A percentile compares a stretch with the other conserved stretches of the same genome.
phyloP scores from a whole-genome alignment of 164 flowering plant species.

The Chimonanthus salicifolius region DNA sequence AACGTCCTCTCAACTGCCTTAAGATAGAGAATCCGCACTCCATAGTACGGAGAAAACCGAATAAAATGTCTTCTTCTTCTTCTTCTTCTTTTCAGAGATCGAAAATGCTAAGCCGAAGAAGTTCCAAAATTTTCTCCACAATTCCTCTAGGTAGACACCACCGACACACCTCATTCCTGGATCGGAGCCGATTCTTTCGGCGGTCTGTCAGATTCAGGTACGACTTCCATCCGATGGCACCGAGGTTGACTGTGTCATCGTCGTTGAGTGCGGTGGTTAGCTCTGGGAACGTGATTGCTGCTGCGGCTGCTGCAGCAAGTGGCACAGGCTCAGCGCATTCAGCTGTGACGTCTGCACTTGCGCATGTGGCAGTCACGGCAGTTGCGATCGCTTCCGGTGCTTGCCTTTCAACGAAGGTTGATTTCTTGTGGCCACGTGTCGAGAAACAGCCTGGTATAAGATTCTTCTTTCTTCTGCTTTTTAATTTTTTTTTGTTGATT shows the following conservation, averaged over 20 bases:
- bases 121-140: background rate
- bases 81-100: constrained; percentile 4
- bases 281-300: constrained; percentile 59
- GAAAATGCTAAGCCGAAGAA: background rate
- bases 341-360: constrained; percentile 76
- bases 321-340: constrained; percentile 54
- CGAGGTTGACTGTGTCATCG: constrained; percentile 29
- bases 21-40: background rate
- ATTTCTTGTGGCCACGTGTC: constrained; percentile 78
- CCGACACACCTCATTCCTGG: background rate
- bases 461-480: background rate
- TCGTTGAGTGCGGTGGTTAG: constrained; percentile 32
- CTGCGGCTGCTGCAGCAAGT: constrained; percentile 47
- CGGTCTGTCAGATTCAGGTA: constrained; percentile 15
- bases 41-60: background rate
- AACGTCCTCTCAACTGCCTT: background rate
- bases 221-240: constrained; percentile 25
- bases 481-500: background rate
- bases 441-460: constrained; percentile 68
- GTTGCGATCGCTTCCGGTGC: constrained; percentile 95
- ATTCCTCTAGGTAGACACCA: background rate
- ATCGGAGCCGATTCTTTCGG: constrained; percentile 2
- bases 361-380: constrained; percentile 87
- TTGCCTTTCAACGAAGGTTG: constrained; percentile 88
- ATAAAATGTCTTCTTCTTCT: constrained; percentile 2